These are phyloP conservation scores for Boletus sp. DNA, from an alignment of 768 basidiomycete genomes.

Conservation along the genomic window DNA sequence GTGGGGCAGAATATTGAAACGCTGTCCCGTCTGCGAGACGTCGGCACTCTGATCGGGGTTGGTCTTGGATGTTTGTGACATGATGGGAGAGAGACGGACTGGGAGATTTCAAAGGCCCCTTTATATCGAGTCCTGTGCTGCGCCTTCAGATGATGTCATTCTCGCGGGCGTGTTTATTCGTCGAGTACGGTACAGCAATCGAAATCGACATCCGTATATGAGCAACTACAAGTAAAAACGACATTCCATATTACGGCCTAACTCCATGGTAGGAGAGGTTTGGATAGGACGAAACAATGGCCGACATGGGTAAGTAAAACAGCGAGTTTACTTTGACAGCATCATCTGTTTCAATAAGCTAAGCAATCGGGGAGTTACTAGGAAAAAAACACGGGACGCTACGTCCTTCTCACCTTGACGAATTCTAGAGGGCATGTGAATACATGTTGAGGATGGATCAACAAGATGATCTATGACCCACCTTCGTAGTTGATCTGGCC, in stretches of 20 bases:
- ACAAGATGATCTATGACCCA: conserved; percentile 28
- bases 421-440: conserved; percentile 50
- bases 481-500: conserved; percentile 91
- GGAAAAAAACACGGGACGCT: background rate
- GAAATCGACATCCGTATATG: background rate
- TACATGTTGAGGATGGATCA: background rate
- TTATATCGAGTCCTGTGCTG: conserved; percentile 5
- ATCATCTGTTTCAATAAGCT: conserved; percentile 53
- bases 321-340: conserved; percentile 55
- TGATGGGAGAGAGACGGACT: background rate
- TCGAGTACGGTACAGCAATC: background rate
- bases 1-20: conserved; percentile 55
- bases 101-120: background rate
- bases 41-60: background rate
- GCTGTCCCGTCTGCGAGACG: conserved; percentile 31
- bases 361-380: conserved; percentile 4
- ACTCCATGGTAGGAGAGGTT: background rate
- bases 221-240: conserved; percentile 8
- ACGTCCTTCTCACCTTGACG: conserved; percentile 51
- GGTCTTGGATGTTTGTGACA: conserved; percentile 16
- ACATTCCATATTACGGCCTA: background rate
- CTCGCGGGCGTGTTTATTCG: background rate
- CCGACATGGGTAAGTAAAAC: conserved; percentile 15
- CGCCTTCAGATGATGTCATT: conserved; percentile 18
- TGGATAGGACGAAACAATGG: conserved; percentile 5